Conservation (phyloP, 2,329 filamentous ascomycete species). For the Cladosporium sp. region DNA sequence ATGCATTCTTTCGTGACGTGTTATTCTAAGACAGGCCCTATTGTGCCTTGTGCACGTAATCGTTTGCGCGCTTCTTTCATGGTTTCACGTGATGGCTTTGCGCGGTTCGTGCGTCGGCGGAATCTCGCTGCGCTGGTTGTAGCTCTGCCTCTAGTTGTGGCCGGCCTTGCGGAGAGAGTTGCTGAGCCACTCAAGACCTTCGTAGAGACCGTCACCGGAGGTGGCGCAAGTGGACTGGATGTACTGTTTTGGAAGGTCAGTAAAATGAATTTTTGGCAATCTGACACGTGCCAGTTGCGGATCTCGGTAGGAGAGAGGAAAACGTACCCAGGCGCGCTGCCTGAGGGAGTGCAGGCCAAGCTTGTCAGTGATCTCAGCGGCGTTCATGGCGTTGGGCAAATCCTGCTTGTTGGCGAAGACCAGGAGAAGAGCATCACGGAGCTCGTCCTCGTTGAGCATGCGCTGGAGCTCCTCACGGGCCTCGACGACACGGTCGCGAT, state of each 20-base stretch:
- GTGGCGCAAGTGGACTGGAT: conserved; percentile 99
- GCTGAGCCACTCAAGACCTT: conserved; percentile 76
- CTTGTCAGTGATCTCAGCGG: conserved; percentile 99
- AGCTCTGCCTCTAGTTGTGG: conserved; percentile 43
- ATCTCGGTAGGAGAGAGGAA: background rate
- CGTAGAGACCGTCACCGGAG: conserved; percentile 98
- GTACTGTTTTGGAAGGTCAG: conserved; percentile 57
- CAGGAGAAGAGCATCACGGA: conserved; percentile 89
- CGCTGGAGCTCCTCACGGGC: conserved; percentile 90
- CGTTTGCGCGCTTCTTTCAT: conserved; percentile 15
- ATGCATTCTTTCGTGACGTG: conserved; percentile 17
- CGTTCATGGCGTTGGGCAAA: conserved; percentile 96
- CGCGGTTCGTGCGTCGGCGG: conserved; percentile 16
- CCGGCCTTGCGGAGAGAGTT: conserved; percentile 56
- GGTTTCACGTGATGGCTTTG: conserved; percentile 15
- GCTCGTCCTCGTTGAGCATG: conserved; percentile 96
- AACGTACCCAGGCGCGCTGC: conserved; percentile 95
- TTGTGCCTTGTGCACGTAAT: background rate
- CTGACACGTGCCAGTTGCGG: background rate
- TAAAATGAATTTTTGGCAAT: background rate
- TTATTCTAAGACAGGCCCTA: conserved; percentile 8
- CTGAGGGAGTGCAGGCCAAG: conserved; percentile 98
- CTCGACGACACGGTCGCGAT: conserved; percentile 87
- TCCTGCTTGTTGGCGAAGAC: conserved; percentile 99
- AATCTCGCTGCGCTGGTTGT: conserved; percentile 4